Evolutionary conservation across 352 stramenopile species (phyloP), one percentile per base, ranked within the genome.

Genomic region (Globisporangium heterothallicum): DNA sequence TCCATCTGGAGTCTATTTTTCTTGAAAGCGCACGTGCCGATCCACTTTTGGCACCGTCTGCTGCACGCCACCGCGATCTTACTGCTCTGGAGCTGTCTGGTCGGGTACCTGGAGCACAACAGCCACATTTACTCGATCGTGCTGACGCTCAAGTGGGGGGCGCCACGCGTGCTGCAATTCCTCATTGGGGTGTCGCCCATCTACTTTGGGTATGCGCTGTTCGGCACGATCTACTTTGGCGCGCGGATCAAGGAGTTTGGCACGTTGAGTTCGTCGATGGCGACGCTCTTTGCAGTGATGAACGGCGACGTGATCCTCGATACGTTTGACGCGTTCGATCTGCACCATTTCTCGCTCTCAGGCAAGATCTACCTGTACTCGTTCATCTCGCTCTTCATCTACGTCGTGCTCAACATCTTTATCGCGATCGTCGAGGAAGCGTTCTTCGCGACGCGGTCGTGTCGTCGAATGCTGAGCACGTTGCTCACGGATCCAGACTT

Each of bases 371-470:
- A 92, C 47, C 38, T 96, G 42, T 96, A 93, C 61, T 76, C 78
- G 34, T 97, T 97, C 64, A 91, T 96, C 36, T 70, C 77, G 52
- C 63, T 97, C n/a, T 97, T 96, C 63, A 94, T 96, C 62, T 97
- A 97, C 62, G 82, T 96, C 43, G 88, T 97, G 47, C 72, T 97
- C 44, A 97, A 97, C 56, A 86, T 97, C 50, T 95, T 95, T 54
- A 93, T 97, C 26, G 86, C 85, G 13, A 92, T 97, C 47, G 80
- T 96, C 38, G 88, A 97, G 43, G 85, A 97, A 43, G 81, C 86
- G 24, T 97, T 94, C 70, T 97, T 96, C 52, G 82, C 84, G n/a
- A 91, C 81, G 26, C 72, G 84, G 41, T 73, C 74, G 21, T 81
- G 67, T 25, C 63, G 74, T 2, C 70, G 78, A n/a, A 69, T 75